These are phyloP conservation scores for Meripilus lineatus DNA, from an alignment of 1,284 basidiomycete species.

Conservation along the genomic window DNA sequence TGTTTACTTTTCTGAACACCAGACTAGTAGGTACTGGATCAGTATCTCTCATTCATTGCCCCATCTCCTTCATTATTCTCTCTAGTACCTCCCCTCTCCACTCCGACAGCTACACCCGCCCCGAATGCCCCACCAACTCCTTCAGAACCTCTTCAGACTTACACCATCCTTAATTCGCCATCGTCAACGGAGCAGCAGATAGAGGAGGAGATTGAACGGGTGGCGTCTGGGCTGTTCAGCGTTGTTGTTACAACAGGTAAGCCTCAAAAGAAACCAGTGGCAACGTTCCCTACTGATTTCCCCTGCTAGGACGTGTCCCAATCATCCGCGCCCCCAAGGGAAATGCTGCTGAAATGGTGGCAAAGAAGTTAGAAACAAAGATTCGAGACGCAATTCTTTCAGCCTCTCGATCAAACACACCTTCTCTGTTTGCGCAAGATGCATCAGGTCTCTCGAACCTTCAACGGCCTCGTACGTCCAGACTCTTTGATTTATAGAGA, in stretches of 20 bases:
- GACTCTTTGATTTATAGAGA: not conserved
- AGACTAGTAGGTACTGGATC: slow-evolving; percentile 73
- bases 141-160: slow-evolving; percentile 45
- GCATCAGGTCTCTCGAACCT: slow-evolving; percentile 67
- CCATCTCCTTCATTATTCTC: slow-evolving; percentile 96
- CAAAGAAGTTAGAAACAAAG: slow-evolving; percentile 90
- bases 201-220: slow-evolving; percentile 89
- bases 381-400: slow-evolving; percentile 90
- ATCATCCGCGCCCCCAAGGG: slow-evolving; percentile 94
- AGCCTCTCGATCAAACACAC: slow-evolving; percentile 58
- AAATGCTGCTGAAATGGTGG: slow-evolving; percentile 98
- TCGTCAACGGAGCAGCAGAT: slow-evolving; percentile 87
- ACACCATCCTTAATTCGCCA: slow-evolving; percentile 91
- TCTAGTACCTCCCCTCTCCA: slow-evolving; percentile 52
- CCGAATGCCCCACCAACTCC: slow-evolving; percentile 28
- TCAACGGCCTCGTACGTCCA: slow-evolving; percentile 73
- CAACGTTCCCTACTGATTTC: not conserved
- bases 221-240: slow-evolving; percentile 90
- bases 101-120: slow-evolving; percentile 20
- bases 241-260: slow-evolving; percentile 88
- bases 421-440: slow-evolving; percentile 68
- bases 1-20: not conserved
- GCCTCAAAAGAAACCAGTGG: slow-evolving; percentile 15
- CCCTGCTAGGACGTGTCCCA: slow-evolving; percentile 74
- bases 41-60: slow-evolving; percentile 95